Evolutionary conservation across 1,139 yeast species (phyloP).

Genomic region (Candida gigantensis): DNA sequence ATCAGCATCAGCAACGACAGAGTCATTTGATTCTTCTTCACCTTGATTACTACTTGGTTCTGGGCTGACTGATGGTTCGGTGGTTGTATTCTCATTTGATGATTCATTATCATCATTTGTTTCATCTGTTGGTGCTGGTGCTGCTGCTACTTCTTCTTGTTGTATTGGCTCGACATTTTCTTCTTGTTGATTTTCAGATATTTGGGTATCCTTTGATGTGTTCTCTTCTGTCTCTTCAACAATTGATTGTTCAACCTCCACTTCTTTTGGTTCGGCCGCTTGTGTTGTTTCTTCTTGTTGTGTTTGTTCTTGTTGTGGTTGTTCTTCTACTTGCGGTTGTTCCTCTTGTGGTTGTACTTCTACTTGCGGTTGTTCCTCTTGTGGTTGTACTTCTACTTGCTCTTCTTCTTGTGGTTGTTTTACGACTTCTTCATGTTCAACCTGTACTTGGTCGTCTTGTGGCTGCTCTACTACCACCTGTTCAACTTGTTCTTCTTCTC

Average conservation of each 20-base stretch:
- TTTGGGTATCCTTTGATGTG: too few relatives aligned
- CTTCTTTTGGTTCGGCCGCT: too few relatives aligned
- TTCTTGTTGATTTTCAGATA: too few relatives aligned
- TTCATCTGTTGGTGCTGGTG: background rate
- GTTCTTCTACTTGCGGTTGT: too few relatives aligned
- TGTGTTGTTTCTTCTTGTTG: too few relatives aligned
- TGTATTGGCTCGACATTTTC: too few relatives aligned
- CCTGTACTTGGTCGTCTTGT: background rate
- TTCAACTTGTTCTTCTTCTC: conserved; percentile 1
- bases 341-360: conserved; percentile 2
- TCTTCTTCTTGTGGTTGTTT: background rate
- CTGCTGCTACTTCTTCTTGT: background rate
- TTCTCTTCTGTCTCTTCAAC: too few relatives aligned
- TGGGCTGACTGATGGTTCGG: conserved; percentile 8
- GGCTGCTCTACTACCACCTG: background rate
- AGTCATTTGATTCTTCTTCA: background rate
- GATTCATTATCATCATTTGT: background rate
- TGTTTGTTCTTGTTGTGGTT: too few relatives aligned
- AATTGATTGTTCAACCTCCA: too few relatives aligned
- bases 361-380: background rate
- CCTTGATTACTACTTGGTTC: conserved; percentile 5
- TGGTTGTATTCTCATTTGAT: background rate
- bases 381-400: conserved; percentile 1
- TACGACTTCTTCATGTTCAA: background rate
- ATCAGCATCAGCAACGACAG: background rate